phyloP scores from a whole-genome alignment of 2,329 filamentous ascomycete genomes.

The Pezicula neosporulosa region DNA sequence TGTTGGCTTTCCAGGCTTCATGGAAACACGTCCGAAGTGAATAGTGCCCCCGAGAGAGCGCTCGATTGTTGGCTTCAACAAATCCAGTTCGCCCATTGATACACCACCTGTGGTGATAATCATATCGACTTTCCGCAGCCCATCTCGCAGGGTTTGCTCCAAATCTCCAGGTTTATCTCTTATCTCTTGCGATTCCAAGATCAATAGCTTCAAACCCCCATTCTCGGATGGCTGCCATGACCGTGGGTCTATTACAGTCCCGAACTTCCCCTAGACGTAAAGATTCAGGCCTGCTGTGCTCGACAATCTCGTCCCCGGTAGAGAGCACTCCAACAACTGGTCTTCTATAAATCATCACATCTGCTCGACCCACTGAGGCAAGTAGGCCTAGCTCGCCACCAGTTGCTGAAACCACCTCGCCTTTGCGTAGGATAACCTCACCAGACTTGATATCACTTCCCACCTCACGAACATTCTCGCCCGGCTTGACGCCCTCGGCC shows the following conservation, averaged over 20 bases:
- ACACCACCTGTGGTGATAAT: constrained; percentile 92
- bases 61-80: constrained; percentile 95
- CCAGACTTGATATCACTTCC: constrained; percentile 80
- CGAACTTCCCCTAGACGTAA: constrained; percentile 81
- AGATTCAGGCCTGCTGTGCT: constrained; percentile 59
- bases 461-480: constrained; percentile 87
- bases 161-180: constrained; percentile 69
- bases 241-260: constrained; percentile 87
- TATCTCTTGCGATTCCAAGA: constrained; percentile 79
- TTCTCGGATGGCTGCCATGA: constrained; percentile 72
- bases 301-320: constrained; percentile 91
- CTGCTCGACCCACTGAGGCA: constrained; percentile 73
- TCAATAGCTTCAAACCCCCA: constrained; percentile 80
- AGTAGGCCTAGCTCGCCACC: constrained; percentile 91
- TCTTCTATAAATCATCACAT: constrained; percentile 69
- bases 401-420: constrained; percentile 78
- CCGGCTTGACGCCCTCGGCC: constrained; percentile 67
- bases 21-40: constrained; percentile 91
- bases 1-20: constrained; percentile 98
- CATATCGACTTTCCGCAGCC: constrained; percentile 71
- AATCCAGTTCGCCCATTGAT: constrained; percentile 95
- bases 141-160: constrained; percentile 73
- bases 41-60: constrained; percentile 85
- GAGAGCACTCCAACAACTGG: constrained; percentile 85
- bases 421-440: constrained; percentile 67